Percentiles rank a stretch among this genome's conserved stretches.
These are phyloP conservation scores for Aspergillus hancockii DNA, from an alignment of 495 filamentous ascomycete genomes.

Conservation along the genomic window DNA sequence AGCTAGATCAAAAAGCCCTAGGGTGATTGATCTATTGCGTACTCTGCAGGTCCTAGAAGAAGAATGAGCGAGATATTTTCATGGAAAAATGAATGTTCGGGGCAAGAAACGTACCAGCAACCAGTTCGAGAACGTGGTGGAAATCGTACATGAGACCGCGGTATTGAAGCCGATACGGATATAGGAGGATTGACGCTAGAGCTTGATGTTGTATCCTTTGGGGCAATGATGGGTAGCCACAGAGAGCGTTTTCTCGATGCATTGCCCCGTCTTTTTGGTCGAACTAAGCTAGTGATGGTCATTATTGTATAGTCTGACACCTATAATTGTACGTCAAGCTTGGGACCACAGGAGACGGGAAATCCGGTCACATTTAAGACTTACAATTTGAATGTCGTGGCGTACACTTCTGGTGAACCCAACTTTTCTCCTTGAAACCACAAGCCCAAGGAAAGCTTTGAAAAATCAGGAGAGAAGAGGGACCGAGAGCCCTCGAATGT, in stretches of 20 bases:
- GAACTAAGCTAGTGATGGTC: constrained; percentile 39
- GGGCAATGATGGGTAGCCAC: constrained; percentile 50
- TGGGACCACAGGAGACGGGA: neutral
- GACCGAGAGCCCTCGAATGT: constrained; percentile 6
- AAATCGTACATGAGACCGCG: constrained; percentile 48
- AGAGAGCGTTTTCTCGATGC: constrained; percentile 38
- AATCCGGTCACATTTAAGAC: neutral
- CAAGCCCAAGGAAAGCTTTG: constrained; percentile 3
- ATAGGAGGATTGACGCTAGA: constrained; percentile 9
- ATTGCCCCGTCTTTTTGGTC: constrained; percentile 37
- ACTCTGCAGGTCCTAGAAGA: constrained; percentile 51
- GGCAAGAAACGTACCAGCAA: constrained; percentile 49
- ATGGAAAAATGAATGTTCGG: constrained; percentile 15
- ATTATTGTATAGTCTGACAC: constrained; percentile 23
- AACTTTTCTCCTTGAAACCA: neutral
- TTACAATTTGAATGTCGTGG: neutral
- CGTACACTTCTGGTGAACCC: neutral
- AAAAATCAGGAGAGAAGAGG: constrained; percentile 12
- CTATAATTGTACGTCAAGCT: neutral
- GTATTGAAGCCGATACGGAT: constrained; percentile 29
- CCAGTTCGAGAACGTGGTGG: constrained; percentile 54
- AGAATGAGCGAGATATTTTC: constrained; percentile 17
- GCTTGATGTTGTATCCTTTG: constrained; percentile 40
- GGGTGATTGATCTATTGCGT: constrained; percentile 26
- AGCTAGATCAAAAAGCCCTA: neutral